These are phyloP conservation scores for Stygiomarasmius scandens DNA, from an alignment of 1,284 basidiomycete genomes.

Conservation along the genomic window DNA sequence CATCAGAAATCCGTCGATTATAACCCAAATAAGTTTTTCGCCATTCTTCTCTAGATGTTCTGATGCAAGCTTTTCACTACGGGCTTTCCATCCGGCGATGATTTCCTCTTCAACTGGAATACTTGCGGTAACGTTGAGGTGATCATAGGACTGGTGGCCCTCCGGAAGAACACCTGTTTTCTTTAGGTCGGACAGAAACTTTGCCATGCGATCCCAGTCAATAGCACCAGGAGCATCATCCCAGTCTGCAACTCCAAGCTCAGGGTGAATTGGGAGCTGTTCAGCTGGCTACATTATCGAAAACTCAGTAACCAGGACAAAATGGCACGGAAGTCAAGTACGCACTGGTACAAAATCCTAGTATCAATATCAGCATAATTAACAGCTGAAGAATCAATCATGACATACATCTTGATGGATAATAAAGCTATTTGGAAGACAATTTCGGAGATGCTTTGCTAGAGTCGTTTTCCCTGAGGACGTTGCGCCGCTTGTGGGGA, in stretches of 20 bases:
- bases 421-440: constrained; percentile 4
- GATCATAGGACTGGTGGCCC: not conserved
- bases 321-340: not conserved
- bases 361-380: not conserved
- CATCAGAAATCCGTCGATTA: constrained; percentile 9
- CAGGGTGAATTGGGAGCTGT: constrained; percentile 1
- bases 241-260: constrained; percentile 1
- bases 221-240: constrained; percentile 1
- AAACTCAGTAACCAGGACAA: too few species aligned
- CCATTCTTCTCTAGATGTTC: not conserved
- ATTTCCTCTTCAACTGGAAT: constrained; percentile 1
- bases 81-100: not conserved
- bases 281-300: not conserved
- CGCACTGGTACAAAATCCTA: constrained; percentile 7
- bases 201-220: constrained; percentile 7
- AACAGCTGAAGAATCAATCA: not conserved
- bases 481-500: constrained; percentile 1
- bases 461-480: constrained; percentile 7
- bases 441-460: constrained; percentile 7
- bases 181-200: constrained; percentile 4
- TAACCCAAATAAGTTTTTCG: constrained; percentile 6
- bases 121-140: not conserved
- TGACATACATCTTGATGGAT: constrained; percentile 4
- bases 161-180: not conserved
- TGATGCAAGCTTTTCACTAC: not conserved